Evolutionary conservation across 73 alveolate genomes (phyloP), one percentile per base, ranked within the genome.

Genomic region (Paramecium primaurelia): DNA sequence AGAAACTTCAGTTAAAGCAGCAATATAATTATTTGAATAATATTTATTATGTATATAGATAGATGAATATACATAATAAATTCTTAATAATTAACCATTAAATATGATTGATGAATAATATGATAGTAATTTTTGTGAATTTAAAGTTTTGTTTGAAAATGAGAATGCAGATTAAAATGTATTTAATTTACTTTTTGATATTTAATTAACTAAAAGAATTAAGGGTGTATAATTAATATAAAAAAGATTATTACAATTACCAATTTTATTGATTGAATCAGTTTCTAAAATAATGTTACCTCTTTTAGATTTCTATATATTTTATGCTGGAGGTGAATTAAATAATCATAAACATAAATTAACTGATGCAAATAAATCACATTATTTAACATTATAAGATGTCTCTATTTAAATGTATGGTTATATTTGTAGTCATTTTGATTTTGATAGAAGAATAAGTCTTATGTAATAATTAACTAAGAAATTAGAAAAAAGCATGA

Each of bases 251-350:
- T 12, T 11, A 16, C 9, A 80, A 45, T 1, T 80, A 4, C 75
- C 91, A n/a, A 11, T 42, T 3, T 8, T 80, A 8, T 47, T 80
- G 12, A 28, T 45, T 25, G 44, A 28, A 0, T 80, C 91, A 45
- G 16, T 32, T 4, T 80, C 77, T 44, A 22, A 47, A 44, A 80
- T 80, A 1, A 18, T 80, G 38, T 42, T 80, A 8, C 91, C 91
- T 25, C 49, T 80, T 8, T 36, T 80, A 32, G 91, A 80, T 20
- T 80, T 42, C 14, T 45, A 80, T 49, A 80, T 80, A 10, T 45
- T 80, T 80, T 25, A 28, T 14, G 84, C 84, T 28, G 84, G 84
- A 34, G 84, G 84, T 64, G 84, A 64, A 64, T 34, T 64, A 36
- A 40, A 73, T 37, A 34, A 37, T 73, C 40, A 38, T 73, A 73